Conservation (phyloP, 371 early-diverging fungal genomes). For the Blakeslea trispora region DNA sequence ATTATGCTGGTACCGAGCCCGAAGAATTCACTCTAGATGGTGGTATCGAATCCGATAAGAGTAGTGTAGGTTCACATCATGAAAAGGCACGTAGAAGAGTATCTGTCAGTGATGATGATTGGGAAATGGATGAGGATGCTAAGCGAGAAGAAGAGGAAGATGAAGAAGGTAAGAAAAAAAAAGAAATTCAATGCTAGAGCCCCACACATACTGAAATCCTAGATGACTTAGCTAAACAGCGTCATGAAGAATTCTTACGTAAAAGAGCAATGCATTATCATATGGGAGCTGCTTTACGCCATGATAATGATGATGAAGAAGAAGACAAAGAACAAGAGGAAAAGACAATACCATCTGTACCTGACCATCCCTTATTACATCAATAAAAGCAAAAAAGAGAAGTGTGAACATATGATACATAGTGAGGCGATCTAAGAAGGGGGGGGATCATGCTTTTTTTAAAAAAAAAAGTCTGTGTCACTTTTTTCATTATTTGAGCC, state of each 20-base stretch:
- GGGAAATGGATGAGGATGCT: slow-evolving; percentile 52
- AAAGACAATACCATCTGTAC: slow-evolving; percentile 5
- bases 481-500: too few relatives aligned
- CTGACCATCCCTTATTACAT: background rate
- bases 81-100: slow-evolving; percentile 32
- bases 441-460: background rate
- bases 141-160: slow-evolving; percentile 37
- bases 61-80: slow-evolving; percentile 34
- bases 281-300: slow-evolving; percentile 36
- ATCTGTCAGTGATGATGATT: slow-evolving; percentile 48
- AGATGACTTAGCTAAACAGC: slow-evolving; percentile 44
- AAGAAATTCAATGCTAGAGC: too few relatives aligned
- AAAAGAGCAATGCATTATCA: slow-evolving; percentile 84
- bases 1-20: slow-evolving; percentile 20
- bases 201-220: too few relatives aligned
- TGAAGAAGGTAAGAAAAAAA: too few relatives aligned
- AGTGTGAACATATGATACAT: too few relatives aligned
- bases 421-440: too few relatives aligned
- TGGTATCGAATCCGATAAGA: slow-evolving; percentile 48
- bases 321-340: slow-evolving; percentile 12
- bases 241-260: slow-evolving; percentile 70
- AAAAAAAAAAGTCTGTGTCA: too few relatives aligned
- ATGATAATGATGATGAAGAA: slow-evolving; percentile 39
- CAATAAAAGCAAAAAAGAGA: too few relatives aligned
- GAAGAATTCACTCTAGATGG: slow-evolving; percentile 52